phyloP scores from a whole-genome alignment of 148 eudicot genomes.

The Rhododendron vialii region DNA sequence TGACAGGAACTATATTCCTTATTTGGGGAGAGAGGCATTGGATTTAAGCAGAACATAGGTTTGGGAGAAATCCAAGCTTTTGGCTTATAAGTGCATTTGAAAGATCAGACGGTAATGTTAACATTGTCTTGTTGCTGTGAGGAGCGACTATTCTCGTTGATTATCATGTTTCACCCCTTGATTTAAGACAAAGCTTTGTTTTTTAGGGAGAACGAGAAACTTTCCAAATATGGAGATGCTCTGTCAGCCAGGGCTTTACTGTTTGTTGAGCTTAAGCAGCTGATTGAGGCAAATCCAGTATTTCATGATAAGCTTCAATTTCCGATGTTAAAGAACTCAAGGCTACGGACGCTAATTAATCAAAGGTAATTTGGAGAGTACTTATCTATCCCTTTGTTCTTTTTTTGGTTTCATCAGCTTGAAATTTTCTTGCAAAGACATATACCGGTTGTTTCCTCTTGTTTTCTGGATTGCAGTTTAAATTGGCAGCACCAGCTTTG shows the following conservation, averaged over 20 bases:
- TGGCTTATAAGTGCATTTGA: background rate
- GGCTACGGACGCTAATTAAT: slow-evolving; percentile 66
- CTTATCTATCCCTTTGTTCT: background rate
- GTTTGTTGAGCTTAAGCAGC: slow-evolving; percentile 65
- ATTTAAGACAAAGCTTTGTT: background rate
- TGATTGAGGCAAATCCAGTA: slow-evolving; percentile 79
- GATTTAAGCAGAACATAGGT: background rate
- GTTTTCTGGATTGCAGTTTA: slow-evolving; percentile 44
- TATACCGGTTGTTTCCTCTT: background rate
- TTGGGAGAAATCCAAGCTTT: background rate
- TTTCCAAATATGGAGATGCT: slow-evolving; percentile 69
- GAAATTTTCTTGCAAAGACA: background rate
- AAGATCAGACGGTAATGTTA: background rate
- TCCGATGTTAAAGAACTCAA: slow-evolving; percentile 64
- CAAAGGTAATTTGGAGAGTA: slow-evolving; percentile 47
- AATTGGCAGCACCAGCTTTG: slow-evolving; percentile 93
- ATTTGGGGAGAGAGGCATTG: background rate
- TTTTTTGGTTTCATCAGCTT: background rate
- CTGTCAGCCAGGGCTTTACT: slow-evolving; percentile 67
- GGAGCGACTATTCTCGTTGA: background rate
- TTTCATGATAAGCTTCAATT: slow-evolving; percentile 69
- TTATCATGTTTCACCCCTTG: background rate
- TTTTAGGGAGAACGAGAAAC: slow-evolving; percentile 60
- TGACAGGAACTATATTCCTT: background rate
- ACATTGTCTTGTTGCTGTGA: background rate